Evolutionary conservation across 2,329 filamentous ascomycete species (phyloP).

Genomic region (Tothia fuscella): DNA sequence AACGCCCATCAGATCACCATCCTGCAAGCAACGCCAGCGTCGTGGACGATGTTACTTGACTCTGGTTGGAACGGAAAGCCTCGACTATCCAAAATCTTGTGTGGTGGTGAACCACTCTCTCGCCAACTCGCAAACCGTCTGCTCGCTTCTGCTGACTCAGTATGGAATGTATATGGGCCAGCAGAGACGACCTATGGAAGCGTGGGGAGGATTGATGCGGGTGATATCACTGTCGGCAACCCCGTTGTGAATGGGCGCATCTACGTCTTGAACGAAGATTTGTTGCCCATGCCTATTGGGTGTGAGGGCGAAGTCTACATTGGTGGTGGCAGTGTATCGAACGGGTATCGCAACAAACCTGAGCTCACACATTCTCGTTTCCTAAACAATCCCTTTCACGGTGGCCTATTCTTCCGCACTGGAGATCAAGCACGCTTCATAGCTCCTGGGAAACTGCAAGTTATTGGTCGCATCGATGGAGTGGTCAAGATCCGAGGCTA

Average conservation of each 20-base stretch:
- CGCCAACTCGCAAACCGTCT: slow-evolving; percentile 18
- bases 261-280: slow-evolving; percentile 11
- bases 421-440: slow-evolving; percentile 20
- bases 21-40: slow-evolving; percentile 11
- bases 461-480: slow-evolving; percentile 20
- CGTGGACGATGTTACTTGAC: slow-evolving; percentile 13
- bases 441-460: slow-evolving; percentile 17
- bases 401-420: slow-evolving; percentile 12
- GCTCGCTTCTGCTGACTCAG: slow-evolving; percentile 3
- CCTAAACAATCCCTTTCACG: slow-evolving; percentile 3
- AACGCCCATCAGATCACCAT: slow-evolving; percentile 11
- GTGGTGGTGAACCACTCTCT: slow-evolving; percentile 19
- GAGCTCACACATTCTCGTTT: slow-evolving; percentile 6
- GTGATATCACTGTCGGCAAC: slow-evolving; percentile 17
- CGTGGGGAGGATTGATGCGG: too few relatives aligned
- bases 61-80: slow-evolving; percentile 9
- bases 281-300: slow-evolving; percentile 1
- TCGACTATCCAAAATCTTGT: slow-evolving; percentile 16
- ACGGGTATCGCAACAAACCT: background rate
- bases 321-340: background rate
- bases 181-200: slow-evolving; percentile 10
- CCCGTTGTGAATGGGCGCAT: slow-evolving; percentile 18
- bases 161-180: slow-evolving; percentile 12
- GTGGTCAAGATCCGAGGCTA: slow-evolving; percentile 22
- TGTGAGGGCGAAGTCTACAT: background rate